Evolutionary conservation across 2,329 filamentous ascomycete genomes (phyloP), one percentile per base, ranked within the genome.

Genomic region (Fusarium albosuccineum): DNA sequence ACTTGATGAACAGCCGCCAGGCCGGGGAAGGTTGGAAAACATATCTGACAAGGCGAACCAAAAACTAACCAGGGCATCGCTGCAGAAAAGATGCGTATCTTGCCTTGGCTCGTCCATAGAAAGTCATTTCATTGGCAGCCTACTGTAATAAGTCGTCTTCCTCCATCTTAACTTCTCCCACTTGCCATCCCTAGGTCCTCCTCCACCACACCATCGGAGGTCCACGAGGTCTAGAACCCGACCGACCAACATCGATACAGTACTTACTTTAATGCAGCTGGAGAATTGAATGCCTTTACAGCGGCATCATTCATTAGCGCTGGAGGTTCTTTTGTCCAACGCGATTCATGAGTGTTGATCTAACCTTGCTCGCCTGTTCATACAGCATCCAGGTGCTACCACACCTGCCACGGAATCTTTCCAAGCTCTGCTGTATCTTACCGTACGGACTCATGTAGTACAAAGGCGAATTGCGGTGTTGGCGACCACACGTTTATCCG

Each of bases 221-320:
- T 27, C 54, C 39, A 3, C 13, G 6, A 45, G 40, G 40, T 44
- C 42, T 54, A 62, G 59, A 41, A 51, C 17, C 50, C 34, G 57
- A 59, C 39, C 16, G 52, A 48, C 54, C 40, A 48, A 66, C 52
- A 48, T 44, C 30, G 5, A 51, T 51, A 33, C n/a, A n/a, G n/a
- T n/a, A n/a, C n/a, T n/a, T n/a, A n/a, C 45, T 13, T 27, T 33
- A 33, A 22, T 22, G 36, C 22, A 33, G 33, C n/a, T 33, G n/a
- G 42, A 54, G 52, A 27, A 66, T 58, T 57, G 17, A 36, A 51
- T 41, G 26, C 17, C 41, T 29, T 40, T 52, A 57, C 30, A 45
- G 41, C 45, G 27, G 46, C 22, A 57, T 37, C 36, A n/a, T 56
- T 27, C 11, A 40, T 45, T 58, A 41, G 37, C 13, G 39, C 46